Evolutionary conservation across 805 yeast species (phyloP).

Genomic region (Ogataea kodamae): DNA sequence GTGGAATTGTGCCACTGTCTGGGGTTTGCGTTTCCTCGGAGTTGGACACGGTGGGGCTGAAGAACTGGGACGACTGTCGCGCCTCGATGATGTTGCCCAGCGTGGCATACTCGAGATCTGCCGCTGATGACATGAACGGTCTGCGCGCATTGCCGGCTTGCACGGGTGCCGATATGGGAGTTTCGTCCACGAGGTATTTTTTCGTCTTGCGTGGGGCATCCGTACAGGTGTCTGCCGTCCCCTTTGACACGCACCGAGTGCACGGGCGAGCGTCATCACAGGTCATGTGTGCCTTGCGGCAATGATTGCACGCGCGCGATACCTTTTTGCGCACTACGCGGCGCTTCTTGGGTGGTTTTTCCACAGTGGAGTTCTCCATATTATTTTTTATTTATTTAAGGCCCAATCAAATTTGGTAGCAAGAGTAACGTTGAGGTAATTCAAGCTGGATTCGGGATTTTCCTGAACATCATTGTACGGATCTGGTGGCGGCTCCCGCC

Average conservation of each 20-base stretch:
- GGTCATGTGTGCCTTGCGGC: constrained; percentile 88
- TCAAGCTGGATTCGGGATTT: no score
- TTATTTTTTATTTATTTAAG: no score
- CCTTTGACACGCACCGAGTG: constrained; percentile 67
- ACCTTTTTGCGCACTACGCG: constrained; percentile 57
- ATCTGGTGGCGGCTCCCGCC: constrained; percentile 34
- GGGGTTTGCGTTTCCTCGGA: constrained; percentile 24
- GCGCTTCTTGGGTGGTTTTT: constrained; percentile 19
- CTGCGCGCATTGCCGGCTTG: constrained; percentile 1
- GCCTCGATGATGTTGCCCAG: constrained; percentile 53
- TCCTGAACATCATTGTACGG: no score
- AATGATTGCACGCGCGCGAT: constrained; percentile 83
- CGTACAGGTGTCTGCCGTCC: constrained; percentile 64
- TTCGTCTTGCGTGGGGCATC: constrained; percentile 89
- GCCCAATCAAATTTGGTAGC: no score
- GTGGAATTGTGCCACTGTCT: constrained; percentile 26
- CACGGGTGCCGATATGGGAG: background rate
- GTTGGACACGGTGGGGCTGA: constrained; percentile 36
- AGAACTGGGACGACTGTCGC: constrained; percentile 18
- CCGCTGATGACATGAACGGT: constrained; percentile 41
- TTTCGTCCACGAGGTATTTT: constrained; percentile 71
- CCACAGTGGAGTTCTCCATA: no score
- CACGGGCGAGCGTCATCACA: constrained; percentile 73
- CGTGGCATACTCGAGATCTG: constrained; percentile 68
- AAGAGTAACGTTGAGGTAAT: no score